phyloP scores from a whole-genome alignment of 2,329 filamentous ascomycete species.

The Curvularia lunata region DNA sequence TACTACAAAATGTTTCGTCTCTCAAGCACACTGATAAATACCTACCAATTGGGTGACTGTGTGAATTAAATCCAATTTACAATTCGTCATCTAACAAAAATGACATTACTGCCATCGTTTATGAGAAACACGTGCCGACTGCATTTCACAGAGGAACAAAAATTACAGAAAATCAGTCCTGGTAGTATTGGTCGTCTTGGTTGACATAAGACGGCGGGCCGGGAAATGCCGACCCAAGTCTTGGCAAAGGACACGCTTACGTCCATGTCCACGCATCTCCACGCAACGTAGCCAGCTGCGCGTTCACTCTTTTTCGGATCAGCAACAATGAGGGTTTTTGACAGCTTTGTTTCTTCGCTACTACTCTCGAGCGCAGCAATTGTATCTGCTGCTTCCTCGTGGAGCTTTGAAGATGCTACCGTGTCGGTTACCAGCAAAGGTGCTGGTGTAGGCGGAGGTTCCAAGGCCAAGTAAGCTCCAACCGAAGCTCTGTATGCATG shows the following conservation, averaged over 20 bases:
- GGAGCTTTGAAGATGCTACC: slow-evolving; percentile 76
- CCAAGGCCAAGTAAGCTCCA: slow-evolving; percentile 69
- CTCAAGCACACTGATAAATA: no score
- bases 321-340: slow-evolving; percentile 52
- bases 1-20: no score
- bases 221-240: slow-evolving; percentile 17
- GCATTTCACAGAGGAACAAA: no score
- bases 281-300: slow-evolving; percentile 31
- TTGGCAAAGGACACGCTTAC: slow-evolving; percentile 30
- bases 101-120: no score
- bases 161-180: not conserved
- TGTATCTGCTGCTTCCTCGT: slow-evolving; percentile 62
- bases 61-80: no score
- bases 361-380: slow-evolving; percentile 50
- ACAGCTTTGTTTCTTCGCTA: slow-evolving; percentile 52
- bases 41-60: no score
- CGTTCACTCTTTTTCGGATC: slow-evolving; percentile 33
- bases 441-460: slow-evolving; percentile 56
- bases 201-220: slow-evolving; percentile 9
- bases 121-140: no score
- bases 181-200: not conserved
- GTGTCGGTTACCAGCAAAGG: slow-evolving; percentile 69
- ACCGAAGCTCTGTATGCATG: slow-evolving; percentile 1
- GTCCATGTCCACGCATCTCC: slow-evolving; percentile 22
- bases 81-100: no score